Conservation (phyloP, 371 early-diverging fungal species). For the Haplosporangium sp. region DNA sequence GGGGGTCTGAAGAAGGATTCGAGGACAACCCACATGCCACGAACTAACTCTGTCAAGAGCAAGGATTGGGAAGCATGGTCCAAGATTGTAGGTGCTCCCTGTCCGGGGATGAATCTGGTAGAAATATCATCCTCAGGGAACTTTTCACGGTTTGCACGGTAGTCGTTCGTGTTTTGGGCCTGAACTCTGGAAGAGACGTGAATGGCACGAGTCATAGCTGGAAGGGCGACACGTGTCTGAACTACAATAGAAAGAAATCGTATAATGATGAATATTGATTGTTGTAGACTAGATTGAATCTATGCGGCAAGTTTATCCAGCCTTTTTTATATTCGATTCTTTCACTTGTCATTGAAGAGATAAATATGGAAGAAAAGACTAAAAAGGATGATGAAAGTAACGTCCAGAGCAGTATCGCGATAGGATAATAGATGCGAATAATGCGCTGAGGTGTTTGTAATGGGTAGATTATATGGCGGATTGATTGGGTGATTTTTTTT, state of each 20-base stretch:
- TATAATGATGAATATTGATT: neutral
- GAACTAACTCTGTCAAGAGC: slow-evolving; percentile 90
- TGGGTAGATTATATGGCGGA: too few species aligned
- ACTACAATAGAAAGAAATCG: slow-evolving; percentile 15
- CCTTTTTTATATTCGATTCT: neutral
- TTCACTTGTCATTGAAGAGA: neutral
- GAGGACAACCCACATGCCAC: slow-evolving; percentile 93
- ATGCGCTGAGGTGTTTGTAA: neutral
- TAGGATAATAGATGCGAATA: neutral
- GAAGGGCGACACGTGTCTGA: slow-evolving; percentile 48
- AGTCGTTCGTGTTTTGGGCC: slow-evolving; percentile 49
- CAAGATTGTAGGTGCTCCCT: slow-evolving; percentile 59
- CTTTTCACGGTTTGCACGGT: slow-evolving; percentile 52
- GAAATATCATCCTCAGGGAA: slow-evolving; percentile 52
- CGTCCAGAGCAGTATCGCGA: neutral
- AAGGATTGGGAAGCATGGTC: slow-evolving; percentile 87
- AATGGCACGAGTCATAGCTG: slow-evolving; percentile 43
- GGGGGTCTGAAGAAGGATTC: slow-evolving; percentile 96
- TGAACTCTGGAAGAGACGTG: slow-evolving; percentile 38
- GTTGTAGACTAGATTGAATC: neutral
- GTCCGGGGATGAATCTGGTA: slow-evolving; percentile 43
- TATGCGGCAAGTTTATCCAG: slow-evolving; percentile 1
- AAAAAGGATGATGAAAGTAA: neutral
- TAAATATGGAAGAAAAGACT: neutral
- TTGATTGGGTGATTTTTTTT: neutral